Conservation (phyloP, 306 rosid species). For the Castanea mollissima region DNA sequence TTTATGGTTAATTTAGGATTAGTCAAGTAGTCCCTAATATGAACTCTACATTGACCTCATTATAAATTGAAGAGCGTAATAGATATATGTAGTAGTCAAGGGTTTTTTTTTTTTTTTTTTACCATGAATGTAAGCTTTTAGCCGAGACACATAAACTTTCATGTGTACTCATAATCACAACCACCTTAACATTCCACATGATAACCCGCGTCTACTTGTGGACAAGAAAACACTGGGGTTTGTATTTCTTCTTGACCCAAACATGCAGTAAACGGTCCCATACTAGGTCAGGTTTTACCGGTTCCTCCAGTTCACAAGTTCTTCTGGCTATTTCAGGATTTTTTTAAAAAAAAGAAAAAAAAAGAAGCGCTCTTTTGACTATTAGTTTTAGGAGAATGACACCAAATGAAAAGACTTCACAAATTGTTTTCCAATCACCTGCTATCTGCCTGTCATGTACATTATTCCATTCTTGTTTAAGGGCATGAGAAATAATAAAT, state of each 20-base stretch:
- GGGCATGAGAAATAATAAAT: too few relatives aligned
- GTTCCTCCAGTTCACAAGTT: neutral
- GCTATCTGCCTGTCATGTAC: slow-evolving; percentile 13
- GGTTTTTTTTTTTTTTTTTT: too few relatives aligned
- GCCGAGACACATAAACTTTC: too few relatives aligned
- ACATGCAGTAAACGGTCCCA: slow-evolving; percentile 32
- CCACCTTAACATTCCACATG: neutral
- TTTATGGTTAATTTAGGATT: too few relatives aligned
- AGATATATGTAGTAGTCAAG: too few relatives aligned
- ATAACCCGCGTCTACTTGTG: slow-evolving; percentile 55
- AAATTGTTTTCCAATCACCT: slow-evolving; percentile 38
- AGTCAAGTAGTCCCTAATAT: too few relatives aligned
- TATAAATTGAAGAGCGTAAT: too few relatives aligned
- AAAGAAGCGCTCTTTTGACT: neutral
- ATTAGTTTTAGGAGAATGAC: slow-evolving; percentile 47
- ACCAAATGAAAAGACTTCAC: slow-evolving; percentile 55
- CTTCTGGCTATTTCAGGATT: slow-evolving; percentile 25
- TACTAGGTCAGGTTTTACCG: neutral
- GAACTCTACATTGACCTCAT: too few relatives aligned
- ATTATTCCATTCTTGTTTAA: too few relatives aligned
- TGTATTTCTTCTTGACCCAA: slow-evolving; percentile 66
- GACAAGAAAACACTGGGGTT: slow-evolving; percentile 50
- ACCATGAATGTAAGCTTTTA: too few relatives aligned
- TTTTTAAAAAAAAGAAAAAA: too few relatives aligned
- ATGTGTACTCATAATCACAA: too few relatives aligned